Evolutionary conservation across 2,329 filamentous ascomycete species (phyloP).

Genomic region (Cytospora paraplurivora): DNA sequence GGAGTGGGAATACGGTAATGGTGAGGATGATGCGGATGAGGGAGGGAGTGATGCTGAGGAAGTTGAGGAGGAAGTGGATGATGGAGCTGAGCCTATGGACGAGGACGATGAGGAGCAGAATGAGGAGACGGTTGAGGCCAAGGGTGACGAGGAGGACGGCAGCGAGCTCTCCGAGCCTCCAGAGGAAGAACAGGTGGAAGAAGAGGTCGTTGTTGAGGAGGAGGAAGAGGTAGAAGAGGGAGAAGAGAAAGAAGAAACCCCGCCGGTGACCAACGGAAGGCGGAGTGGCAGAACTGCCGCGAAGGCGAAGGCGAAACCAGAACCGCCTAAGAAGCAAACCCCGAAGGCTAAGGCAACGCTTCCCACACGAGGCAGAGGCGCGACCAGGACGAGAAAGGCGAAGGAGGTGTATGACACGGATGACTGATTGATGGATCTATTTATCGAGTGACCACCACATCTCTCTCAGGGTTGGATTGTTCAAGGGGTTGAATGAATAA

Average conservation of each 20-base stretch:
- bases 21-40: slow-evolving; percentile 37
- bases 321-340: slow-evolving; percentile 23
- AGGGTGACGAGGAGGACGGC: background rate
- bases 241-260: slow-evolving; percentile 15
- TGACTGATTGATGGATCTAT: background rate
- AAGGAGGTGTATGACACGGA: slow-evolving; percentile 25
- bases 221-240: slow-evolving; percentile 13
- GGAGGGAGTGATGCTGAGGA: slow-evolving; percentile 32
- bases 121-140: background rate
- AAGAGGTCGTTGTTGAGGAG: slow-evolving; percentile 14
- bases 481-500: background rate
- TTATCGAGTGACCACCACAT: background rate
- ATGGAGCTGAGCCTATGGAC: slow-evolving; percentile 19
- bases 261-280: slow-evolving; percentile 27
- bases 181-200: slow-evolving; percentile 10
- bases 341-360: slow-evolving; percentile 26
- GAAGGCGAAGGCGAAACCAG: slow-evolving; percentile 23
- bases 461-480: background rate
- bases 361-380: slow-evolving; percentile 19
- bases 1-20: slow-evolving; percentile 57
- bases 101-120: slow-evolving; percentile 17
- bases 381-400: slow-evolving; percentile 23
- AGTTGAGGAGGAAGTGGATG: slow-evolving; percentile 31
- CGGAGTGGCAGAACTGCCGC: slow-evolving; percentile 25
- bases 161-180: slow-evolving; percentile 30